Evolutionary conservation across 2,329 filamentous ascomycete species (phyloP).

Genomic region (Pseudocercospora fuligena): DNA sequence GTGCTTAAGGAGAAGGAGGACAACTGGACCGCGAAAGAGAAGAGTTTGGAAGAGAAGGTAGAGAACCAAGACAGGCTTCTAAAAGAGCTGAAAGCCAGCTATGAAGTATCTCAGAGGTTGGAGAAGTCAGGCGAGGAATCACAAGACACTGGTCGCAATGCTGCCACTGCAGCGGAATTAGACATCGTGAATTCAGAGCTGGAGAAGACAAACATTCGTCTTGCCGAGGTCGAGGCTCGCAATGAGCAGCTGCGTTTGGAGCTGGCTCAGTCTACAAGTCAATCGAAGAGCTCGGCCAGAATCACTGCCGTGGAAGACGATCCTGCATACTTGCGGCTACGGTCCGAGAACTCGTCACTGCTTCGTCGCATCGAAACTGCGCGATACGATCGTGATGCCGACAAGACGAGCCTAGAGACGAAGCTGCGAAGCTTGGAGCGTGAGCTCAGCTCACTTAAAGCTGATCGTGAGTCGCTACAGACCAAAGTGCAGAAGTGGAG

Average conservation of each 20-base stretch:
- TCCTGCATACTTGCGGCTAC: conserved; percentile 81
- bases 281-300: conserved; percentile 63
- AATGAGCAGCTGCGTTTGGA: conserved; percentile 93
- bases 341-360: conserved; percentile 91
- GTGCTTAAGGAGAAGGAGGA: conserved; percentile 92
- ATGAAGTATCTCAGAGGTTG: conserved; percentile 91
- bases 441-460: conserved; percentile 72
- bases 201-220: conserved; percentile 81
- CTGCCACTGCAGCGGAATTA: conserved; percentile 84
- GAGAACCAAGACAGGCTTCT: conserved; percentile 91
- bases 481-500: conserved; percentile 84
- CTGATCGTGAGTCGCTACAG: conserved; percentile 80
- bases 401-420: conserved; percentile 75
- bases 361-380: conserved; percentile 84
- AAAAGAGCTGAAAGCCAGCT: conserved; percentile 94
- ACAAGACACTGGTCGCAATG: conserved; percentile 60
- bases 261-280: conserved; percentile 84
- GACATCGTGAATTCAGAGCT: conserved; percentile 92
- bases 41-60: conserved; percentile 86
- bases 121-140: conserved; percentile 70
- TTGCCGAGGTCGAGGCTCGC: conserved; percentile 89
- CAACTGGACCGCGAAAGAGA: conserved; percentile 96
- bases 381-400: conserved; percentile 80
- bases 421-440: conserved; percentile 80
- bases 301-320: conserved; percentile 78